These are phyloP conservation scores for Paraphaeosphaeria sporulosa DNA, from an alignment of 2,329 filamentous ascomycete species.

Conservation along the genomic window DNA sequence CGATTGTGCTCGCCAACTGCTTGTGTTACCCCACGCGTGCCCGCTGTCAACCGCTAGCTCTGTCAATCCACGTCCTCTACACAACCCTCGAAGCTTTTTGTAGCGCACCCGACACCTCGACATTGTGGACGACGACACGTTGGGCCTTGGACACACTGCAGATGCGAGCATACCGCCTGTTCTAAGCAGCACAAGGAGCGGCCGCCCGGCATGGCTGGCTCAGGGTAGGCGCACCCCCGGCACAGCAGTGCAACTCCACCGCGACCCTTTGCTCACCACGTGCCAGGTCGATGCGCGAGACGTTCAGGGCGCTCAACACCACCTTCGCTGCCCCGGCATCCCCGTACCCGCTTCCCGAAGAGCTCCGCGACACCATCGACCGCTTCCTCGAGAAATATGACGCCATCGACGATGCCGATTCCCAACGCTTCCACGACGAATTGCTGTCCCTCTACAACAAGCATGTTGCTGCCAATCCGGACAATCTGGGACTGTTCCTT, in stretches of 20 bases:
- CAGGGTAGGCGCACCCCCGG: slow-evolving; percentile 27
- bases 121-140: background rate
- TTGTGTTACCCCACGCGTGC: slow-evolving; percentile 8
- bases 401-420: slow-evolving; percentile 70
- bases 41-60: slow-evolving; percentile 7
- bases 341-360: slow-evolving; percentile 69
- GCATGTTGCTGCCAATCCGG: slow-evolving; percentile 64
- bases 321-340: slow-evolving; percentile 53
- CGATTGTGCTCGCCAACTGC: background rate
- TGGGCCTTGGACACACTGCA: background rate
- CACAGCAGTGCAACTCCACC: background rate
- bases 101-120: background rate
- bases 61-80: background rate
- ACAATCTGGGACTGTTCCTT: slow-evolving; percentile 72
- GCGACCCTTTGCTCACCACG: slow-evolving; percentile 11
- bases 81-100: background rate
- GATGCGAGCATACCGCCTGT: background rate
- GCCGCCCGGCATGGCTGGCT: slow-evolving; percentile 23
- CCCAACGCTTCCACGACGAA: slow-evolving; percentile 78
- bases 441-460: slow-evolving; percentile 72
- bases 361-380: slow-evolving; percentile 68
- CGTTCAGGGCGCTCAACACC: slow-evolving; percentile 55
- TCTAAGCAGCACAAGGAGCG: background rate
- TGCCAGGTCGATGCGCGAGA: slow-evolving; percentile 58
- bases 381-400: slow-evolving; percentile 73